Evolutionary conservation across 208 protist genomes (phyloP), one percentile per base, ranked within the genome.

Genomic region (Leishmania martiniquensis): DNA sequence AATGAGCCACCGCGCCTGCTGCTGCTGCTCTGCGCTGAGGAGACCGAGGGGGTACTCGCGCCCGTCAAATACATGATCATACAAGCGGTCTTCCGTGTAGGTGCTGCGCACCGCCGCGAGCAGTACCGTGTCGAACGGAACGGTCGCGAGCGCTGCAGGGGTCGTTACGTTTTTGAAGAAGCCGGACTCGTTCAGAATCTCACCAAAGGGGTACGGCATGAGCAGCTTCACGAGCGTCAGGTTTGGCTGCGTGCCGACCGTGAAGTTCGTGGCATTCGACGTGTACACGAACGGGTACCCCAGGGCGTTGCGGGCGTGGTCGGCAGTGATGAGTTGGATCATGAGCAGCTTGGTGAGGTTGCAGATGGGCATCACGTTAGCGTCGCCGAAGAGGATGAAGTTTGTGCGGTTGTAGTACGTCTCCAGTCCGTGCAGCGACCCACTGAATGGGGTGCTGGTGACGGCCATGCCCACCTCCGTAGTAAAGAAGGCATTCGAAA

Each of bases 391-490:
- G 49, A 93, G 57, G 32, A 83, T 29, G 51, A 88, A 66, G 74
- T 95, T 82, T 20, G 87, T 93, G 51, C 65, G 67, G 79, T 88
- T 85, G 81, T 95, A 93, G 80, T 94, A 95, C 20, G 49, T 75
- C 20, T 42, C 51, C 37, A 93, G 52, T 20, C 37, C 60, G 0
- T 80, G 54, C 42, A 82, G 68, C n/a, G 87, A 82, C 7, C 74
- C 49, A 29, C 10, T 75, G 80, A 75, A 87, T 20, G 75, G 37
- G 0, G 80, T 74, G n/a, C 51, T 65, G 39, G 47, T 1, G 42
- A 94, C 75, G 47, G 52, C 29, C 17, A 44, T 39, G 82, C 29
- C 22, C 20, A 60, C 32, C 9, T 17, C 42, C 0, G 65, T 0
- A 2, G 65, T 52, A 29, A 55, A 82, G 66, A 73, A 82, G 45